Evolutionary conservation across 441 rosid species (phyloP), one percentile per base, ranked within the genome.

Genomic region (Gossypium davidsonii): DNA sequence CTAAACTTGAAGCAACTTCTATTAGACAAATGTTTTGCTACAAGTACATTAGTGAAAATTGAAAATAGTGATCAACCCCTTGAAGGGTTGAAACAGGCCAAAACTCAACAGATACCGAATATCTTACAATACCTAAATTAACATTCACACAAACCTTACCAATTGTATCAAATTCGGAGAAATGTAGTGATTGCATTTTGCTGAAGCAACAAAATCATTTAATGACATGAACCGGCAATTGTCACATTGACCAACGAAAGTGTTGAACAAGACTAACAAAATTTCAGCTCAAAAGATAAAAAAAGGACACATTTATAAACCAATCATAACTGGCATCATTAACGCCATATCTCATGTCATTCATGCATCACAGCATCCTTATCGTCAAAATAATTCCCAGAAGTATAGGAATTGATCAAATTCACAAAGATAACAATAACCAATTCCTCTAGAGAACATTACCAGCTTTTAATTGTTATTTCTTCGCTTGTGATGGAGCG

Each of bases 401-500:
- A 56, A 18, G 62, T 63, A 67, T 56, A 80, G 11, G 59, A 51
- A 61, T 37, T 46, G 60, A 66, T 25, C 42, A 25, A 67, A 67
- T 26, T 25, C 31, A 44, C 68, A 25, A 46, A 17, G 49, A 56
- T 48, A 74, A 67, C 37, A 58, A 67, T 34, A 76, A 76, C 52
- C 53, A 6, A 56, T 67, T 23, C 63, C 6, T n/a, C 8, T 60
- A 59, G 52, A 17, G 20, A 44, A 15, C 17, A 28, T 11, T 5
- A 57, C 66, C 10, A 44, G 70, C 67, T 71, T 46, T 18, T 34
- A 48, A 66, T 53, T 68, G 51, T 83, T 76, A 92, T 67, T 92
- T 89, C 82, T 80, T 86, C 21, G 78, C 73, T 73, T 83, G 85
- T 62, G 90, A 75, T 49, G 79, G 85, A 49, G 81, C 15, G 49